phyloP scores from a whole-genome alignment of 2,329 filamentous ascomycete genomes.

The Penicillium sp. region DNA sequence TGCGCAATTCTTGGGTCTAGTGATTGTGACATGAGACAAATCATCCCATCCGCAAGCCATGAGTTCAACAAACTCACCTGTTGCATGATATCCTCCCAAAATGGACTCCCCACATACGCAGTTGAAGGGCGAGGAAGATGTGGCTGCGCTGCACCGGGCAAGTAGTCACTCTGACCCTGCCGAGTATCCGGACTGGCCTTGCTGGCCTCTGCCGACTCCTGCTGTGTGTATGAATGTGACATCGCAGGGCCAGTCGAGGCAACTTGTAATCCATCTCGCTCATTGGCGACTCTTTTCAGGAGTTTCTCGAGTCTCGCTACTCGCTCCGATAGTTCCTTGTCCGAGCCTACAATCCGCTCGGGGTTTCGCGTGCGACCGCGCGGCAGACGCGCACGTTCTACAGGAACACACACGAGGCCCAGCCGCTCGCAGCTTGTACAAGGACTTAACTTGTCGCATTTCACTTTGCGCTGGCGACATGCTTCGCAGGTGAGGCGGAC shows the following conservation, averaged over 20 bases:
- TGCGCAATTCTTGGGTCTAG: slow-evolving; percentile 22
- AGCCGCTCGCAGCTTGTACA: slow-evolving; percentile 31
- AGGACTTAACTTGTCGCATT: slow-evolving; percentile 34
- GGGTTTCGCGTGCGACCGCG: slow-evolving; percentile 28
- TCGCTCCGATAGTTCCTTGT: slow-evolving; percentile 22
- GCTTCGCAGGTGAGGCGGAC: slow-evolving; percentile 32
- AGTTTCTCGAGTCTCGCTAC: slow-evolving; percentile 27
- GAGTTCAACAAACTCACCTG: slow-evolving; percentile 17
- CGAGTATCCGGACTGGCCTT: slow-evolving; percentile 8
- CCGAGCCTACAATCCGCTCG: slow-evolving; percentile 10
- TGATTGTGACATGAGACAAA: not conserved
- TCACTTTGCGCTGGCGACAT: slow-evolving; percentile 34
- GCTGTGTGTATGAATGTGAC: not conserved
- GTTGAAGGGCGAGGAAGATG: slow-evolving; percentile 13
- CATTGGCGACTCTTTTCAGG: slow-evolving; percentile 15
- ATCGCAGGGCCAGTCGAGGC: not conserved
- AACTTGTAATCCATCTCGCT: not conserved
- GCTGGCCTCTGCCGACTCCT: not conserved
- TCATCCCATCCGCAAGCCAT: too few species aligned
- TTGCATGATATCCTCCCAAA: slow-evolving; percentile 27
- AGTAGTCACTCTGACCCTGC: slow-evolving; percentile 1
- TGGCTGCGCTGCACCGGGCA: not conserved
- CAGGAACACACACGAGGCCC: slow-evolving; percentile 27
- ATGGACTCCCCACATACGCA: slow-evolving; percentile 23
- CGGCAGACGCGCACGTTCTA: slow-evolving; percentile 32